Base-by-base conservation (phyloP, 306 rosid genomes). In the Medicago arabica region DNA sequence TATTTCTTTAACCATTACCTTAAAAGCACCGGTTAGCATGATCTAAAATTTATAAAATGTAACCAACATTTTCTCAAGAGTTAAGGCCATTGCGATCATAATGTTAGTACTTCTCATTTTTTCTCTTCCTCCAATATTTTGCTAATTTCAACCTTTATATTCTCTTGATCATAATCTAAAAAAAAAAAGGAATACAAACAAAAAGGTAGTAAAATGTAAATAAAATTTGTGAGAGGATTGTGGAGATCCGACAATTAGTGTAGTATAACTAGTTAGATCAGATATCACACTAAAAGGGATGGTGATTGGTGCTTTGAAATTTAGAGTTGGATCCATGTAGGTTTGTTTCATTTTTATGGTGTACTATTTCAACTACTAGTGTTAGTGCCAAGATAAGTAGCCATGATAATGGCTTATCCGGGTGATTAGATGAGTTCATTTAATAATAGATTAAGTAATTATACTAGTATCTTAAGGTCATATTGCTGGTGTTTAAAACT, bases 241-340 rank as follows among this genome's bases (percentile, higher is more conserved):
- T 43, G 75, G 41, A 40, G 57, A 53, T 80, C 23, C 11, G 74
- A 40, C 40, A 71, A 71, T 34, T 34, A 79, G 36, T 34, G 36
- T 34, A 54, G 43, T 19, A 75, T 14, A 39, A 75, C 39, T 51
- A 38, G 66, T 8, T 25, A 51, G 65, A 39, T 54, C 2, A 68
- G 60, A 67, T 57, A 67, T 19, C 14, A 51, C 81, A 78, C 71
- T 38, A 18, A 76, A 71, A 43, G 61, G 34, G 23, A 55, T 63
- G 62, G 46, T 18, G 60, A 79, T 79, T 71, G 77, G 78, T 63
- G 49, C 25, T 62, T 71, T 51, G 28, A 36, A 71, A 25, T 4
- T 65, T 72, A 68, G 74, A 79, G 83, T 75, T 81, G 84, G 77
- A 75, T 75, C 77, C 84, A 75, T 75, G 61, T 75, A 75, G 60